Base-by-base conservation (phyloP, 345 rosid genomes). In the Hypericum androsaemum region DNA sequence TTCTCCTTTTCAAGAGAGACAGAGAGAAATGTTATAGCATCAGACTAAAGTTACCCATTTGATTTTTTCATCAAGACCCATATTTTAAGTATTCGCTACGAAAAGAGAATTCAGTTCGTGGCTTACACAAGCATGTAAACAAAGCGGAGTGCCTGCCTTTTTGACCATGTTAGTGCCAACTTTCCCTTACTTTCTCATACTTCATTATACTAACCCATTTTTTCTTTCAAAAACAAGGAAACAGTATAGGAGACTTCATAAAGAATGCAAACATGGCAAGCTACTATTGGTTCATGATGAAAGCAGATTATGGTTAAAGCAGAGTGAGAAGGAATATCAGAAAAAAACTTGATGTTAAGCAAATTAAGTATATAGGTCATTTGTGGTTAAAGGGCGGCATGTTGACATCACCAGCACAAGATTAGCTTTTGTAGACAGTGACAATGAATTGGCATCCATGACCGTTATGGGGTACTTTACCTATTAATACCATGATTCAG, bases 111-210 rank as follows among this genome's bases (percentile, higher is more conserved):
- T 74, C 75, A 74, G 71, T 74, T 74, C 73, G 67, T 74, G 69
- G 84, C 79, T 80, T 45, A 65, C 77, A 70, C 63, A 59, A 70
- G 74, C 79, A 62, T 65, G 47, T 59, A 43, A 49, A 61, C 63
- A 69, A 69, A 69, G 61, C 63, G 36, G 35, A 44, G 42, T 59
- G 47, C 43, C 41, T 0, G 28, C 54, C 66, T 56, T 80, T 77
- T 76, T 78, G 75, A 72, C 82, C 74, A 76, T 16, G 64, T 59
- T 74, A 80, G 75, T 78, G 84, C 74, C 65, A 43, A 56, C 72
- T 74, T 67, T 74, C 43, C 68, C 62, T 43, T 41, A 58, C 66
- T 56, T 65, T 62, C 46, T 56, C 35, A 53, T 12, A 22, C 45
- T 39, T 39, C 12, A 37, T 22, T 52, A 12, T 16, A 28, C 63